Base-by-base conservation (phyloP, 352 stramenopile genomes). In the Globisporangium camurandrum region DNA sequence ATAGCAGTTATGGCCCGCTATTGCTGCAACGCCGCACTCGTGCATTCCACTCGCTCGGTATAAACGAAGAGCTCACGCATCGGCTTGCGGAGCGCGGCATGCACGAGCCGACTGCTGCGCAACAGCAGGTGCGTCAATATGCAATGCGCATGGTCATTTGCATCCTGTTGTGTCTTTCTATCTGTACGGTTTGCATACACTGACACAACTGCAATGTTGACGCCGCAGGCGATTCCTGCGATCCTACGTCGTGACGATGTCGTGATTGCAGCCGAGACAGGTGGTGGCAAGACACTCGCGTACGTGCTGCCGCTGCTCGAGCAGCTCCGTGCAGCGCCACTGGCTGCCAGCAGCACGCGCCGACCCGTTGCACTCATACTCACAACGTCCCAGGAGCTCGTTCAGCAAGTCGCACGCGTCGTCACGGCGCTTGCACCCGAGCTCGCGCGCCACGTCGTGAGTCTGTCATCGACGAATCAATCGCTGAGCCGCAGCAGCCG, bases 281-380 rank as follows among this genome's bases (percentile, higher is more conserved):
- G 95, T 38, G 87, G 72, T 48, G 94, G 94, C 46, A 99, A 99
- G 67, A 99, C 95, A 28, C 71, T 99, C 41, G 81, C 93, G 10
- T 99, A 98, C 64, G 51, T 98, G 3, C 52, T 99, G 39, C 94
- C 95, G 3, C 64, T 98, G 52, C 54, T 98, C 26, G 69, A 93
- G 46, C 66, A 73, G 30, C 58, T 77, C 19, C 56, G 67, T 22
- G 28, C 54, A n/a, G 59, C 69, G 24, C 49, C 65, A 37, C 36
- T 84, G 42, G 49, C 62, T 0, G 22, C 65, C n/a, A 49, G 56
- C 8, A 45, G 69, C 11, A 67, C 85, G 28, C 69, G 68, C 11
- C 64, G 72, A 9, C 81, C 78, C 4, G 63, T 77, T 30, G 77
- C 55, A 20, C 60, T 97, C 5, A 64, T 96, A 45, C 61, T 97